Evolutionary conservation across 2,329 filamentous ascomycete species (phyloP), one percentile per base, ranked within the genome.

Genomic region (Claviceps arundinis): DNA sequence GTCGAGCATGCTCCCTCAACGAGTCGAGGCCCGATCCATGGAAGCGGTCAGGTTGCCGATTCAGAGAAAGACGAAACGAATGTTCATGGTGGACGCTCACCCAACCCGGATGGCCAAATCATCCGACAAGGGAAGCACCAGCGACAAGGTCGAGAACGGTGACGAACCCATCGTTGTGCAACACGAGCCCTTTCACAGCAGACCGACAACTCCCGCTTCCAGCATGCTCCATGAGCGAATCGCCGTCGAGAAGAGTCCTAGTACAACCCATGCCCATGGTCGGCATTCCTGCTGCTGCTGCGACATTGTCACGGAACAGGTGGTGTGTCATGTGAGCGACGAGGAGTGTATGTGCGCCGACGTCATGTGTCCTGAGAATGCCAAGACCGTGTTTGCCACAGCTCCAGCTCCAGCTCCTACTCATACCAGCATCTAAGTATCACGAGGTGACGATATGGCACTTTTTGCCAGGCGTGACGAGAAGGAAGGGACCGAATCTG

Each of bases 271-370:
- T 41, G 26, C 47, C 6, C 19, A 16, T 9, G 26, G 30, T 8
- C 24, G 7, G 26, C 44, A 16, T n/a, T 42, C 26, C 48, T 62
- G 60, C 52, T 62, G 60, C 48, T 62, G 59, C 53, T 62, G 60
- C 48, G 52, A 59, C 47, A 7, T 52, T 7, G 50, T 47, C 5
- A 52, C 54, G 16, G 43, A 50, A 8, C 50, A 57, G 24, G 55
- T 60, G 19, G 52, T 62, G 9, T 62, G 60, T 41, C 44, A 55
- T 19, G 42, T 47, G 46, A 51, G 30, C 37, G 53, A 38, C 17
- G 52, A 58, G 37, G 50, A 54, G 8, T 63, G 61, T 43, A 46
- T 59, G 11, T 62, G 59, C 47, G 51, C 60, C 26, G 46, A 52
- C 24, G 54, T 56, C 26, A 53, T 56, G 50, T 42, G 50, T 46